phyloP scores from a whole-genome alignment of 2,329 filamentous ascomycete genomes.

The Macrophomina pseudophaseolina region DNA sequence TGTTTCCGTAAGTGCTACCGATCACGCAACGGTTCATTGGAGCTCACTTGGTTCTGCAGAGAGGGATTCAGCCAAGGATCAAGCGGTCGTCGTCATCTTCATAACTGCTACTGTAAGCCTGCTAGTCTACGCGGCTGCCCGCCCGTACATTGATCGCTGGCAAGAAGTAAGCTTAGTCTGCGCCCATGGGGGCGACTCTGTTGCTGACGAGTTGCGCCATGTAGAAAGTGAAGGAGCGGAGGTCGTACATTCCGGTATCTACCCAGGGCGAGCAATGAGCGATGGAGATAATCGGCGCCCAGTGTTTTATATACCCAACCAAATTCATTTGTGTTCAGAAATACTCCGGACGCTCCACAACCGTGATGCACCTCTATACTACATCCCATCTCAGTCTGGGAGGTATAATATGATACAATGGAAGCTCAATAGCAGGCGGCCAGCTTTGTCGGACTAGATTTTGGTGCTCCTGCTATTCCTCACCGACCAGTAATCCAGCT shows the following conservation, averaged over 20 bases:
- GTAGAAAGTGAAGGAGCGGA: conserved; percentile 54
- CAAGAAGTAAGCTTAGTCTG: conserved; percentile 50
- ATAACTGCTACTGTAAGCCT: conserved; percentile 67
- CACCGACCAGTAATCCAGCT: conserved; percentile 51
- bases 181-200: background rate
- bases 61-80: conserved; percentile 70
- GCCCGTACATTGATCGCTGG: conserved; percentile 64
- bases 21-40: background rate
- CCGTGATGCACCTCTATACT: conserved; percentile 27
- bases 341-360: conserved; percentile 25
- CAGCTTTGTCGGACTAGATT: background rate
- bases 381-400: conserved; percentile 19
- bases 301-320: conserved; percentile 24
- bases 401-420: conserved; percentile 27
- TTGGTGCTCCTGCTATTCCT: conserved; percentile 33
- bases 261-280: conserved; percentile 39
- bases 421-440: conserved; percentile 14
- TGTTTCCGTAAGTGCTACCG: conserved; percentile 63
- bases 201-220: conserved; percentile 12
- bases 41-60: conserved; percentile 47
- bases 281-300: background rate
- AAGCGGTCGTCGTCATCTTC: conserved; percentile 69
- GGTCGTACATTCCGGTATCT: conserved; percentile 58
- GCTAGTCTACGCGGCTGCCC: conserved; percentile 63
- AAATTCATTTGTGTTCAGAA: conserved; percentile 22